phyloP scores from a whole-genome alignment of 306 rosid species.

The Inga leiocalycina region DNA sequence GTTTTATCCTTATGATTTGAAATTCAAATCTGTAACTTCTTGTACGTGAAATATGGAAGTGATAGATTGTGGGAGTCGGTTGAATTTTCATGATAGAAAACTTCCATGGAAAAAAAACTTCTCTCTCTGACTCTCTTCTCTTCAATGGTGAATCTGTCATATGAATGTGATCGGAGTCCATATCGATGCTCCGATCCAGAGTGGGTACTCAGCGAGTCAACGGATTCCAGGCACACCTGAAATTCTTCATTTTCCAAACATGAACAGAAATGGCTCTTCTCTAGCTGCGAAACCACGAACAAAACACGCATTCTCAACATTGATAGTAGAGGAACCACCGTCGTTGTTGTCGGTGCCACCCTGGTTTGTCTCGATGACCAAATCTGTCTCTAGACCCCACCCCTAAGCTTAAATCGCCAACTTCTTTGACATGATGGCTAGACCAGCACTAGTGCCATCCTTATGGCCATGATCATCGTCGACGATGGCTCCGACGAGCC shows the following conservation, averaged over 20 bases:
- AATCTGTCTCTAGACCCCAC: conserved; percentile 83
- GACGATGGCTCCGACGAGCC: conserved; percentile 75
- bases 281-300: conserved; percentile 60
- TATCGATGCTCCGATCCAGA: no score
- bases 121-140: no score
- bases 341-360: conserved; percentile 73
- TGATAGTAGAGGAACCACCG: conserved; percentile 88
- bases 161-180: no score
- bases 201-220: no score
- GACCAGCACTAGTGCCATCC: conserved; percentile 81
- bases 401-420: conserved; percentile 70
- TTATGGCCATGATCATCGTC: conserved; percentile 73
- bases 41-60: no score
- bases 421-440: conserved; percentile 85
- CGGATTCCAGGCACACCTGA: no score
- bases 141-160: no score
- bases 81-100: no score
- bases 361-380: conserved; percentile 85
- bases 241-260: conserved; percentile 57
- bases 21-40: no score
- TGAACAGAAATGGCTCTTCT: conserved; percentile 95
- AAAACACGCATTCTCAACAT: conserved; percentile 90
- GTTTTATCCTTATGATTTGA: no score
- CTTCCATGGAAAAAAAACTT: no score
- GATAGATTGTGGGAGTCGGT: no score